phyloP scores from a whole-genome alignment of 2,329 filamentous ascomycete species.

The Microdochium nivale region DNA sequence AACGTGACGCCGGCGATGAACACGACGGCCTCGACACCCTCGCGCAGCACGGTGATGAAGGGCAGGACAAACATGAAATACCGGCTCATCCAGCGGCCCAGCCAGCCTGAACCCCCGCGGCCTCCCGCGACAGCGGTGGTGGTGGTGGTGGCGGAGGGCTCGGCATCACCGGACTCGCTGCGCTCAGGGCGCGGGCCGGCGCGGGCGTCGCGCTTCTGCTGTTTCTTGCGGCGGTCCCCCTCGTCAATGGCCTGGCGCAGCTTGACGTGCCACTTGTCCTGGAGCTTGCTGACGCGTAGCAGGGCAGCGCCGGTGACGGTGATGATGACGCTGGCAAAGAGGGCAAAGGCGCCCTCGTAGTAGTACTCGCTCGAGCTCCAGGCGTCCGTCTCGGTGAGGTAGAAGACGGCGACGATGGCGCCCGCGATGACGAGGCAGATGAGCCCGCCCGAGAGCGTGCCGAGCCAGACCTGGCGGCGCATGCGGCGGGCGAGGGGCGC shows the following conservation, averaged over 20 bases:
- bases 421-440: conserved; percentile 58
- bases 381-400: conserved; percentile 56
- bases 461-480: conserved; percentile 53
- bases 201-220: not conserved
- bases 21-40: conserved; percentile 78
- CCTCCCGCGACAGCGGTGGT: no score
- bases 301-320: conserved; percentile 72
- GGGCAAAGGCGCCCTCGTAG: conserved; percentile 72
- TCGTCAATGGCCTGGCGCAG: conserved; percentile 59
- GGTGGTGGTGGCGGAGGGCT: no score
- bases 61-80: conserved; percentile 83
- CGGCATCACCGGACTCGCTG: no score
- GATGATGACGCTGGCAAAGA: conserved; percentile 73
- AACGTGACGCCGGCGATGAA: conserved; percentile 82
- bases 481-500: not conserved
- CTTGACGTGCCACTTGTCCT: conserved; percentile 83
- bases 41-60: conserved; percentile 79
- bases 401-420: conserved; percentile 66
- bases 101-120: conserved; percentile 15
- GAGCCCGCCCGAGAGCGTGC: conserved; percentile 51
- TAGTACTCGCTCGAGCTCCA: conserved; percentile 65
- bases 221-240: not conserved
- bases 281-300: conserved; percentile 72
- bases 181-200: no score
- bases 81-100: conserved; percentile 63